Conservation (phyloP, 2,329 filamentous ascomycete species). For the Diplocarpon rosae region DNA sequence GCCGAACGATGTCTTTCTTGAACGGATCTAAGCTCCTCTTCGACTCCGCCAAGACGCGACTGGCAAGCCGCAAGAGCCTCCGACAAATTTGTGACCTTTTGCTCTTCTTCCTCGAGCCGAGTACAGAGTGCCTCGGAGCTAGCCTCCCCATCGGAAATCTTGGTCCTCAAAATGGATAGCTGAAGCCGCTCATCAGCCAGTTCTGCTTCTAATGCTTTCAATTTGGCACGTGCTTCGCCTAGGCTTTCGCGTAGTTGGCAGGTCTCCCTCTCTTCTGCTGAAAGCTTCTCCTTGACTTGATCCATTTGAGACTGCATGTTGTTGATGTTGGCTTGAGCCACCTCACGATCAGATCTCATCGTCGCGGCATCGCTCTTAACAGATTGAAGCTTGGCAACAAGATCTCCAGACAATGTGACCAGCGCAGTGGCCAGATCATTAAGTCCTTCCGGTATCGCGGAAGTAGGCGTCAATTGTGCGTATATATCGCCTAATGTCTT, state of each 20-base stretch:
- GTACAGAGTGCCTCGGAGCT: conserved; percentile 70
- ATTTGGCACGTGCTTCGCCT: conserved; percentile 42
- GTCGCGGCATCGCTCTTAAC: conserved; percentile 48
- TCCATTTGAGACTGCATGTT: conserved; percentile 48
- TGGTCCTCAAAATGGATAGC: conserved; percentile 54
- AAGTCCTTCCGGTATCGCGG: conserved; percentile 43
- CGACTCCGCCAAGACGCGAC: conserved; percentile 62
- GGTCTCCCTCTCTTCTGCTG: conserved; percentile 39
- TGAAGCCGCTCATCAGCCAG: conserved; percentile 56
- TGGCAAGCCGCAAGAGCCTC: conserved; percentile 65
- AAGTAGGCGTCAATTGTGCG: conserved; percentile 43
- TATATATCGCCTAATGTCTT: conserved; percentile 48
- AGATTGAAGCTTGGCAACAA: conserved; percentile 48
- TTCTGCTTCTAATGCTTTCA: conserved; percentile 43
- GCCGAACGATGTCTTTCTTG: conserved; percentile 51
- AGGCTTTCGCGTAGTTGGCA: conserved; percentile 43
- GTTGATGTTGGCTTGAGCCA: conserved; percentile 41
- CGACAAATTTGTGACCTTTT: conserved; percentile 53
- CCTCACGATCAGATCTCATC: conserved; percentile 52
- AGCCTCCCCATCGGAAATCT: conserved; percentile 72
- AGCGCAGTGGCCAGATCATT: conserved; percentile 49
- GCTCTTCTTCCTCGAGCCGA: conserved; percentile 65
- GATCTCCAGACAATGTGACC: conserved; percentile 43
- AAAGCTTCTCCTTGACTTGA: conserved; percentile 39
- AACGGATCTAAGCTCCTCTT: conserved; percentile 61